These are phyloP conservation scores for Dendrothele bispora DNA, from an alignment of 768 basidiomycete species.

Conservation along the genomic window DNA sequence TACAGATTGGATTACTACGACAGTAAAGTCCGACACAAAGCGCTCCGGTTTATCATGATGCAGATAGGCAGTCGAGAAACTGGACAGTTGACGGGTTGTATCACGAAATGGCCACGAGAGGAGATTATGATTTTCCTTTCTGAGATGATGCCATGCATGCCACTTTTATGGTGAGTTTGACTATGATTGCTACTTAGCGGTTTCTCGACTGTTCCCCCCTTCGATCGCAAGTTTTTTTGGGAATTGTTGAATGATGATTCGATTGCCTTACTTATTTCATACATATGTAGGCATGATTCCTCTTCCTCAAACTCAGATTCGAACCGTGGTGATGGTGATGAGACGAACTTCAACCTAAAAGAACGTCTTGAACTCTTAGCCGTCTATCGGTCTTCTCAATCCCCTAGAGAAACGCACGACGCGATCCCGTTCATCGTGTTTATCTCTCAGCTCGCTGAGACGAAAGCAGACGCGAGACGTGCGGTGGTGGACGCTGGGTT, in stretches of 20 bases:
- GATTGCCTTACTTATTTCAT: no score
- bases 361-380: constrained; percentile 8
- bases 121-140: constrained; percentile 13
- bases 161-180: constrained; percentile 6
- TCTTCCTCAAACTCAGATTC: no score
- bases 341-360: constrained; percentile 1
- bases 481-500: constrained; percentile 6
- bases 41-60: constrained; percentile 13
- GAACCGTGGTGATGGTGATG: no score
- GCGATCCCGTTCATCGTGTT: constrained; percentile 11
- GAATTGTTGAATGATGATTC: no score
- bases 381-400: constrained; percentile 9
- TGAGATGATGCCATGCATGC: constrained; percentile 13
- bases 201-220: not conserved
- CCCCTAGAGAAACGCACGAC: constrained; percentile 10
- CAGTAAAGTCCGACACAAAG: constrained; percentile 12
- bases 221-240: no score
- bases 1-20: constrained; percentile 12
- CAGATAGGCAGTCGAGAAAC: constrained; percentile 15
- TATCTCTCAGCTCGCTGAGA: constrained; percentile 8
- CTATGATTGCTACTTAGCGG: not conserved
- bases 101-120: constrained; percentile 12
- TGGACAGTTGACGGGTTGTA: constrained; percentile 7
- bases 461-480: constrained; percentile 2
- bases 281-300: no score